These are phyloP conservation scores for Fusarium anthophilum DNA, from an alignment of 2,329 filamentous ascomycete species.

Conservation along the genomic window DNA sequence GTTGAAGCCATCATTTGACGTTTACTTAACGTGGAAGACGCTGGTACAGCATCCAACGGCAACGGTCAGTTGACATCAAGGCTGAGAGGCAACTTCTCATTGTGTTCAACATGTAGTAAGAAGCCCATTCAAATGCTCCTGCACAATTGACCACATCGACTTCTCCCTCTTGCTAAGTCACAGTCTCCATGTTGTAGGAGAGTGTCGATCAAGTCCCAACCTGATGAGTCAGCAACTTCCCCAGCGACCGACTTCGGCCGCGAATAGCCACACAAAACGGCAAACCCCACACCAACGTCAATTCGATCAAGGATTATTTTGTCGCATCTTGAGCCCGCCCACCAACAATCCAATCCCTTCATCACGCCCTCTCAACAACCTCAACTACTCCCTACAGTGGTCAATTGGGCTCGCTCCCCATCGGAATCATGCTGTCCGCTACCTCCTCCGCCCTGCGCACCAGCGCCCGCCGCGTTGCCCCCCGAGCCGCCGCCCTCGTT, in stretches of 20 bases:
- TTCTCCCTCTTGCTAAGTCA: no score
- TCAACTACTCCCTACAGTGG: not conserved
- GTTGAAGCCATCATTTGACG: not conserved
- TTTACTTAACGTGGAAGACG: not conserved
- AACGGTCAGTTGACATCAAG: not conserved
- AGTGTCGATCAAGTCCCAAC: not conserved
- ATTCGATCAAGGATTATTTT: constrained; percentile 13
- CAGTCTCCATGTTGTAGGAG: not conserved
- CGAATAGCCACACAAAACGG: not conserved
- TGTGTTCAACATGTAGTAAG: not conserved
- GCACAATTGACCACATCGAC: not conserved
- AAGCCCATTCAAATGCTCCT: fast-evolving
- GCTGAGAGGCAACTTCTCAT: not conserved
- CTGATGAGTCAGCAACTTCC: not conserved
- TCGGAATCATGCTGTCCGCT: constrained; percentile 24
- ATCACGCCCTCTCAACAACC: not conserved
- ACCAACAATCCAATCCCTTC: not conserved
- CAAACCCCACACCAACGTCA: constrained; percentile 1
- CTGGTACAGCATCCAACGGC: no score
- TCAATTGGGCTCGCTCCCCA: constrained; percentile 20
- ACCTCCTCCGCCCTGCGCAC: constrained; percentile 22
- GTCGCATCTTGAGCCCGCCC: not conserved
- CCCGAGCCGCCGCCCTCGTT: constrained; percentile 30
- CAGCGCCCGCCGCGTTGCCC: constrained; percentile 18
- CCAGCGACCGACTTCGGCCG: constrained; percentile 6